phyloP scores from a whole-genome alignment of 805 yeast species.

The Peterozyma xylosa region DNA sequence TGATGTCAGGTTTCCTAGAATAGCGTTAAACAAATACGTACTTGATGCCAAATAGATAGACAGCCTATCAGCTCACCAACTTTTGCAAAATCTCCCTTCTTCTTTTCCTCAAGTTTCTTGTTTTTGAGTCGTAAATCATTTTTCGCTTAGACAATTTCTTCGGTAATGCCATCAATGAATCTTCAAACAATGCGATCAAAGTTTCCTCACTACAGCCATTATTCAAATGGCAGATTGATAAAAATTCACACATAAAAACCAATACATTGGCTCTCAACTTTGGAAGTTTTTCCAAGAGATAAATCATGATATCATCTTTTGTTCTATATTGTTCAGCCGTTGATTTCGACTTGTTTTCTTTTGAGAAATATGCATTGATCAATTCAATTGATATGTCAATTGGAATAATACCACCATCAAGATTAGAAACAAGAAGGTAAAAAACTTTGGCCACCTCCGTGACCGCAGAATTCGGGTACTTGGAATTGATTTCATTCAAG shows the following conservation, averaged over 20 bases:
- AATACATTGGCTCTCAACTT: slow-evolving; percentile 32
- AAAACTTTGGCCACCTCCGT: slow-evolving; percentile 20
- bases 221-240: slow-evolving; percentile 19
- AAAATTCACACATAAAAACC: slow-evolving; percentile 29
- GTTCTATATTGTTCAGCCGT: slow-evolving; percentile 5
- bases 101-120: slow-evolving; percentile 19
- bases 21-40: no score
- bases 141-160: slow-evolving; percentile 15
- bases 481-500: slow-evolving; percentile 10
- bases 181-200: slow-evolving; percentile 21
- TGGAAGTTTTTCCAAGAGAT: slow-evolving; percentile 30
- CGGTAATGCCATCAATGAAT: slow-evolving; percentile 22
- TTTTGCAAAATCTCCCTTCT: slow-evolving; percentile 15
- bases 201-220: slow-evolving; percentile 10
- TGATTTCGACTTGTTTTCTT: background rate
- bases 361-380: slow-evolving; percentile 11
- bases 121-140: slow-evolving; percentile 16
- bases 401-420: slow-evolving; percentile 35
- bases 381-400: slow-evolving; percentile 16
- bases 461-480: slow-evolving; percentile 13
- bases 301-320: slow-evolving; percentile 19
- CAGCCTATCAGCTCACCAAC: no score
- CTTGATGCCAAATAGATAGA: no score
- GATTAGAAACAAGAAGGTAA: slow-evolving; percentile 20
- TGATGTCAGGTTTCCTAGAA: no score